Evolutionary conservation across 78 protist species (phyloP), one percentile per base, ranked within the genome.

Genomic region (Dictyostelium capitatum): DNA sequence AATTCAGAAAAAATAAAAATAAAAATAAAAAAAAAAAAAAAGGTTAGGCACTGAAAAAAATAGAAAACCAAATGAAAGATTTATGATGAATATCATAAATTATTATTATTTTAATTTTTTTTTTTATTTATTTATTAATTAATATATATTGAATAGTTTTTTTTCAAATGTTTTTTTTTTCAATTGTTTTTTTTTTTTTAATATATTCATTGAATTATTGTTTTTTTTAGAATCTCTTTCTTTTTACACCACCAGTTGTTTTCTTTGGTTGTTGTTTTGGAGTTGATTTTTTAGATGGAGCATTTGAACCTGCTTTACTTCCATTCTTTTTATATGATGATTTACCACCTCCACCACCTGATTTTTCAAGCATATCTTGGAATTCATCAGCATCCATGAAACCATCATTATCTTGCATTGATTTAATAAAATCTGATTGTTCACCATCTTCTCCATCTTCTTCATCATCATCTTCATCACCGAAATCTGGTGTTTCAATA

Each of bases 381-480:
- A 90, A 82, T 2, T 90, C 95, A 11, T 90, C 95, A 3, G 89
- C 95, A 79, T 78, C 85, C 87, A 79, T 79, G 46, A 90, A 81
- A 14, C 56, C 20, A n/a, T 80, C 87, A 43, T 30, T 69, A 30
- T 77, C 75, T 77, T 56, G 41, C 48, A 46, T 67, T 28, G 37
- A 15, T 56, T 74, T 30, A n/a, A 43, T 37, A 23, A 57, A 57
- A 19, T 20, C 47, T 46, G 62, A 30, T 69, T 84, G 37, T 19
- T 28, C 56, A 6, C 11, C 50, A 3, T 69, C 79, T 7, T 77
- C 62, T 0, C 53, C 73, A 6, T 77, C 89, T 19, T 64, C 83
- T 20, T 28, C 41, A 46, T 57, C 79, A 10, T 84, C 92, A 5
- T 57, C 94, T 4, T 30, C 78, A 46, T 62, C 89, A 43, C 64